These are phyloP conservation scores for Verticillium albo-atrum DNA, from an alignment of 2,329 filamentous ascomycete species.

Conservation along the genomic window DNA sequence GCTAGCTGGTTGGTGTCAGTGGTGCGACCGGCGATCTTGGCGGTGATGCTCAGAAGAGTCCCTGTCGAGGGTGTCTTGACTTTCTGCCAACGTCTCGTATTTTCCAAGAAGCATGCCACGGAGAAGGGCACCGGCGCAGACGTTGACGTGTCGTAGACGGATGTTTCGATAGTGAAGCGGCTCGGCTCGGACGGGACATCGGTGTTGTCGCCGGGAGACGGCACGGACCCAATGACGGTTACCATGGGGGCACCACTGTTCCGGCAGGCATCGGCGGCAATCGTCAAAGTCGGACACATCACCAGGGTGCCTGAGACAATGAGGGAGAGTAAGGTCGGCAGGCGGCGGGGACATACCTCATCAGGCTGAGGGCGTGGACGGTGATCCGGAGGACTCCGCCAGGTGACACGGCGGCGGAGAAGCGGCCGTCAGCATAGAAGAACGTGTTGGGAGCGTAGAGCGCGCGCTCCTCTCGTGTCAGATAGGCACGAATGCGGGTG, in stretches of 20 bases:
- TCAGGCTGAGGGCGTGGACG: neutral
- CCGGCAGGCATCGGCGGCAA: neutral
- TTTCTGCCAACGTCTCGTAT: neutral
- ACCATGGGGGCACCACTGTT: neutral
- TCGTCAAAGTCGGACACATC: neutral
- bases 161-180: neutral
- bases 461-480: neutral
- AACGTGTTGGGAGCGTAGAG: neutral
- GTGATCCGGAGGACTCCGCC: neutral
- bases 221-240: neutral
- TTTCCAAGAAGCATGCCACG: neutral
- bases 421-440: neutral
- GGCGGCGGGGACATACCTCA: neutral
- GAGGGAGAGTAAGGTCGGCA: neutral
- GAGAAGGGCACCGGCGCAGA: neutral
- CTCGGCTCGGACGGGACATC: neutral
- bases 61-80: neutral
- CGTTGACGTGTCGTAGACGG: neutral
- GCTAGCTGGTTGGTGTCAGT: neutral
- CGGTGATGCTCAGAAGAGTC: neutral
- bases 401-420: neutral
- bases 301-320: neutral
- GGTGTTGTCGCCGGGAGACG: neutral
- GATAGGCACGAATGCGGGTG: neutral
- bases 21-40: neutral